A percentile compares a stretch with the other conserved stretches of the same genome.
Conservation (phyloP, 805 yeast genomes). For the Monosporozyma yasuniensis region DNA sequence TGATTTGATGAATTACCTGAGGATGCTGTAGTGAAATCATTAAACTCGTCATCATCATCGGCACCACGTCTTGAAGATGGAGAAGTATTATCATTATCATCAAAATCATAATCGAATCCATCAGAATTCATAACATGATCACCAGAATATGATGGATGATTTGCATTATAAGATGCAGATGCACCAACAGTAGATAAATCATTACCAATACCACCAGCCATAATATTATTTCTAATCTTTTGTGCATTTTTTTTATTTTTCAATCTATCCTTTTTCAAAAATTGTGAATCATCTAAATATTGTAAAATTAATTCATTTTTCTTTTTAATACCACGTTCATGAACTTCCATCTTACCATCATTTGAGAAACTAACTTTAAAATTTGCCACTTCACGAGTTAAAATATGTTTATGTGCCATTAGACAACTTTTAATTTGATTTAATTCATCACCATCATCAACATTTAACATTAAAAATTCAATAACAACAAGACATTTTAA, state of each 20-base stretch:
- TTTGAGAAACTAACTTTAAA: constrained; percentile 26
- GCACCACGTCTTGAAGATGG: constrained; percentile 2
- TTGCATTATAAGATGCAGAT: constrained; percentile 11
- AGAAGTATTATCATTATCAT: constrained; percentile 2
- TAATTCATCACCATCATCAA: constrained; percentile 27
- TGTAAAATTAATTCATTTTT: constrained; percentile 28
- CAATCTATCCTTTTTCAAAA: constrained; percentile 25
- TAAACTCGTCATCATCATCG: constrained; percentile 14
- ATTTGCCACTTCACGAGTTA: constrained; percentile 24
- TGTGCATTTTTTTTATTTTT: constrained; percentile 22
- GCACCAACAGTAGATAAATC: not conserved
- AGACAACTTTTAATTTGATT: constrained; percentile 27
- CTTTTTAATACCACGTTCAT: constrained; percentile 30
- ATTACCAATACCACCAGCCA: not conserved
- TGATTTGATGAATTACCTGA: not conserved
- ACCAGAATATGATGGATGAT: constrained; percentile 21
- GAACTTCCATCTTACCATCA: constrained; percentile 33
- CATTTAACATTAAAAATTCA: constrained; percentile 29
- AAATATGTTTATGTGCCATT: constrained; percentile 27
- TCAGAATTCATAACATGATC: constrained; percentile 1
- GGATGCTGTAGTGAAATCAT: constrained; percentile 2
- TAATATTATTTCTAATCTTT: constrained; percentile 18
- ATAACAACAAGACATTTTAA: constrained; percentile 31
- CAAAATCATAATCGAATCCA: constrained; percentile 6
- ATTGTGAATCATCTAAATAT: constrained; percentile 23